These are phyloP conservation scores for Corrigiola litoralis DNA, from an alignment of 179 eudicot genomes.

Conservation along the genomic window DNA sequence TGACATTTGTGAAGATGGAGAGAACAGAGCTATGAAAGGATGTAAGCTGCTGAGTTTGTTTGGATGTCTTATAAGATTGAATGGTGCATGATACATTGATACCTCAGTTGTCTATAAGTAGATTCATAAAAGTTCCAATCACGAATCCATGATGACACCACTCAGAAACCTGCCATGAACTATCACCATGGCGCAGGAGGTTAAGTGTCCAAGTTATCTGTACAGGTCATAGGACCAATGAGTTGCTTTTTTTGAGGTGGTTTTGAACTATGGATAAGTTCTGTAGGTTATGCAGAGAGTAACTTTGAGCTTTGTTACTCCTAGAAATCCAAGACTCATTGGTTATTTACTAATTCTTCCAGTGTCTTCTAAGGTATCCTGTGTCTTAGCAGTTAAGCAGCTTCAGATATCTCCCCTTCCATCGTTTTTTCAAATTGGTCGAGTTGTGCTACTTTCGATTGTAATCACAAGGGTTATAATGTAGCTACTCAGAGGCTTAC, in stretches of 20 bases:
- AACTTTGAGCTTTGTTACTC: not conserved
- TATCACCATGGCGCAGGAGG: not conserved
- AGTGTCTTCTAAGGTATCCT: not conserved
- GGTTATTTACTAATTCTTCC: not conserved
- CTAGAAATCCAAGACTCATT: not conserved
- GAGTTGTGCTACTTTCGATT: not conserved
- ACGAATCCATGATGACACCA: not conserved
- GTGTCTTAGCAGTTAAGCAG: not conserved
- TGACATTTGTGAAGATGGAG: too few relatives aligned
- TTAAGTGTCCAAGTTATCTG: not conserved
- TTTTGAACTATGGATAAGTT: not conserved
- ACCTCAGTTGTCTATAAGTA: too few relatives aligned
- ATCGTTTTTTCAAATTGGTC: not conserved
- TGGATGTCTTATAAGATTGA: too few relatives aligned
- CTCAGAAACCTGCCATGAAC: too few relatives aligned
- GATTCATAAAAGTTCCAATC: too few relatives aligned
- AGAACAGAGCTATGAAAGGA: too few relatives aligned
- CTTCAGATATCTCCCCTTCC: not conserved
- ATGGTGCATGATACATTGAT: too few relatives aligned
- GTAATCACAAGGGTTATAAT: not conserved
- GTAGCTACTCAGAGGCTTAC: not conserved
- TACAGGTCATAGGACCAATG: not conserved
- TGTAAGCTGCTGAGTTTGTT: too few relatives aligned
- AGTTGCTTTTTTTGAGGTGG: not conserved
- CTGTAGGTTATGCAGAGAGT: not conserved